phyloP scores from a whole-genome alignment of 2,329 filamentous ascomycete genomes.

The Nemania sp. region DNA sequence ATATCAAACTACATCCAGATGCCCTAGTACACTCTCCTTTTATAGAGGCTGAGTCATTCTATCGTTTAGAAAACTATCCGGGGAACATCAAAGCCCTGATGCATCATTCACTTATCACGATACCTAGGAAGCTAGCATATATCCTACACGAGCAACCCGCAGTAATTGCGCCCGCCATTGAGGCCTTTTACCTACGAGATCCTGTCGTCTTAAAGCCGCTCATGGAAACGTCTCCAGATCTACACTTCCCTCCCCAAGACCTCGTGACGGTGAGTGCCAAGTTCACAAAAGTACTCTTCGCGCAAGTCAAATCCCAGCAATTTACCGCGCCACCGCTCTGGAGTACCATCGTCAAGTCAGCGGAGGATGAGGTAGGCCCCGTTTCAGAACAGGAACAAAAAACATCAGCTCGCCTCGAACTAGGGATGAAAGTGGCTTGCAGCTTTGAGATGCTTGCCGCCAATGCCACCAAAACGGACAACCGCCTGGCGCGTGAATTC shows the following conservation, averaged over 20 bases:
- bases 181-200: conserved; percentile 93
- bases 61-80: conserved; percentile 87
- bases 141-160: conserved; percentile 80
- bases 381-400: conserved; percentile 46
- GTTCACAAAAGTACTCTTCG: conserved; percentile 91
- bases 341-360: conserved; percentile 55
- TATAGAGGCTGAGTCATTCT: conserved; percentile 91
- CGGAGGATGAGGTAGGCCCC: conserved; percentile 42
- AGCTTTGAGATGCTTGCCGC: conserved; percentile 89
- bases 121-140: conserved; percentile 85
- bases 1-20: conserved; percentile 67
- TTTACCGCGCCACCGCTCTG: conserved; percentile 74
- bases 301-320: conserved; percentile 87
- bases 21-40: conserved; percentile 76
- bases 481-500: conserved; percentile 78
- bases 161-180: conserved; percentile 84
- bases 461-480: conserved; percentile 75
- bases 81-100: conserved; percentile 77
- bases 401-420: conserved; percentile 63
- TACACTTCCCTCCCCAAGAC: conserved; percentile 80
- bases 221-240: conserved; percentile 62
- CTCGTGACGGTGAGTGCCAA: conserved; percentile 81
- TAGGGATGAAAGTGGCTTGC: conserved; percentile 89
- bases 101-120: conserved; percentile 78
- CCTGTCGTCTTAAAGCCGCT: conserved; percentile 79